Conservation (phyloP, 1,284 basidiomycete species). For the Stereum hirsutum region DNA sequence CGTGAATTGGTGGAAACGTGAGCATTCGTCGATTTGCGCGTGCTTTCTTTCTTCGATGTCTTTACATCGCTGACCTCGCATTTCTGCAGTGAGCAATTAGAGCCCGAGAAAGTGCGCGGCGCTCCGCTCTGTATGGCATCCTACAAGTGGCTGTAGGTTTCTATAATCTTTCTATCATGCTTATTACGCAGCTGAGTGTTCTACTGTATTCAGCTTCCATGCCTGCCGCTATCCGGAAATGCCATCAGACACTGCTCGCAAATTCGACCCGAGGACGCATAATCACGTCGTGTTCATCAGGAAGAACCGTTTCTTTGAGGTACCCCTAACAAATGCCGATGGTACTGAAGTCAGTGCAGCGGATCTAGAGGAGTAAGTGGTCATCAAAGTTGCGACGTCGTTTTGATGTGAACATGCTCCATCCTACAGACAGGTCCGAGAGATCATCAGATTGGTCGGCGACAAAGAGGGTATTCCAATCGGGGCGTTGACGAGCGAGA, state of each 20-base stretch:
- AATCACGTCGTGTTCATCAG: constrained; percentile 89
- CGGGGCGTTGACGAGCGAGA: constrained; percentile 82
- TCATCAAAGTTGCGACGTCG: background rate
- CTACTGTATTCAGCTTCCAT: constrained; percentile 61
- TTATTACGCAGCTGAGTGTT: background rate
- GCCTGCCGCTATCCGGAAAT: constrained; percentile 79
- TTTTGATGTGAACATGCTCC: no score
- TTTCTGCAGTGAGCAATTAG: constrained; percentile 57
- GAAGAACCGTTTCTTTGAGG: constrained; percentile 87
- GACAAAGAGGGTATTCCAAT: constrained; percentile 50
- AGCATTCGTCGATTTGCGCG: constrained; percentile 24
- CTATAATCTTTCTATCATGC: constrained; percentile 9
- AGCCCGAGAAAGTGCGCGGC: constrained; percentile 84
- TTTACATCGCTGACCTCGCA: no score
- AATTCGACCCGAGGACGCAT: constrained; percentile 70
- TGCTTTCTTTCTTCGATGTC: no score
- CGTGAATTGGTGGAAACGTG: constrained; percentile 75
- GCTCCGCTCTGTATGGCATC: constrained; percentile 88
- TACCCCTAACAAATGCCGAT: constrained; percentile 54
- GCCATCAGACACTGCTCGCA: constrained; percentile 77
- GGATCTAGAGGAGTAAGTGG: constrained; percentile 62
- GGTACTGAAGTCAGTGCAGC: constrained; percentile 65
- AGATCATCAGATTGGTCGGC: constrained; percentile 68
- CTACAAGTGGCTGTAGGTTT: constrained; percentile 82
- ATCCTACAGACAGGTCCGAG: constrained; percentile 61